Percentiles rank a stretch among this genome's conserved stretches.
These are phyloP conservation scores for Stagonosporopsis vannaccii DNA, from an alignment of 2,329 filamentous ascomycete genomes.

Conservation along the genomic window DNA sequence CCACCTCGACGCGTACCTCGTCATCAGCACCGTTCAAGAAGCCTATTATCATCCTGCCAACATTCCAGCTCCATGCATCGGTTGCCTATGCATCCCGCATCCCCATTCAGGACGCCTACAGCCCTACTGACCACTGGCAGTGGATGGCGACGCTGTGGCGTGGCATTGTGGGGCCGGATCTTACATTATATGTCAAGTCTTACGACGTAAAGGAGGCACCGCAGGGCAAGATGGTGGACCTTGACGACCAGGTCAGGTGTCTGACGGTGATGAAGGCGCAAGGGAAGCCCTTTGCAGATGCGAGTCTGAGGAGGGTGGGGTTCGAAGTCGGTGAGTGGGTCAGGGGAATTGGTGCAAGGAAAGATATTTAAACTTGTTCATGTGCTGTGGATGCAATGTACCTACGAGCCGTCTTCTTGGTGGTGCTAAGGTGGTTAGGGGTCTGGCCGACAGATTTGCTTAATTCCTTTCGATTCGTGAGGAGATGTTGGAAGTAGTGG, in stretches of 20 bases:
- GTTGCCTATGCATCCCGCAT: slow-evolving; percentile 77
- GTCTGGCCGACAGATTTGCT: too few species aligned
- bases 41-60: slow-evolving; percentile 77
- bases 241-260: slow-evolving; percentile 50
- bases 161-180: slow-evolving; percentile 80
- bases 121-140: slow-evolving; percentile 91
- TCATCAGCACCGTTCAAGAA: slow-evolving; percentile 43
- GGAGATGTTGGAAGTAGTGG: not conserved
- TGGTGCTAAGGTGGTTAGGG: not conserved
- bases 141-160: slow-evolving; percentile 97
- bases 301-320: slow-evolving; percentile 73
- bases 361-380: slow-evolving; percentile 3
- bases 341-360: slow-evolving; percentile 31
- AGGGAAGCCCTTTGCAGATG: slow-evolving; percentile 47
- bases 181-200: slow-evolving; percentile 71
- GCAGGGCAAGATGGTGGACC: slow-evolving; percentile 52
- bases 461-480: slow-evolving; percentile 1
- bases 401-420: not conserved
- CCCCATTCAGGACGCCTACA: slow-evolving; percentile 78
- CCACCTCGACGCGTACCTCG: slow-evolving; percentile 14
- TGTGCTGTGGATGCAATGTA: not conserved
- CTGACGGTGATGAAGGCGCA: slow-evolving; percentile 49
- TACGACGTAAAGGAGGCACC: slow-evolving; percentile 38
- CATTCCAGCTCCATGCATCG: slow-evolving; percentile 80
- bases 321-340: slow-evolving; percentile 92